Conservation (phyloP, 2,329 filamentous ascomycete species). For the Aspergillus spinulosporus region DNA sequence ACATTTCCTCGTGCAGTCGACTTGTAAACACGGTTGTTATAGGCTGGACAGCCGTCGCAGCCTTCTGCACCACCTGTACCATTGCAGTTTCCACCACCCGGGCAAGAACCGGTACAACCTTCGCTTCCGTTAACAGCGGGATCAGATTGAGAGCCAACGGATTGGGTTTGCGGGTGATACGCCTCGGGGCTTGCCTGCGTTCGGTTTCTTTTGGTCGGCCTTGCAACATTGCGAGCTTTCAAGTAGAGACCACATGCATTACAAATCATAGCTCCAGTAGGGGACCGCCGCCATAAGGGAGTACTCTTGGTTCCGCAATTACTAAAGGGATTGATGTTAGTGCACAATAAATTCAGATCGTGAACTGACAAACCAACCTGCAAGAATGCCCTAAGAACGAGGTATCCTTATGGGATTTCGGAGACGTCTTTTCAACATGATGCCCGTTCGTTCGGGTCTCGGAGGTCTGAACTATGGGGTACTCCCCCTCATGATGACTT, state of each 20-base stretch:
- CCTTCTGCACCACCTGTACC: conserved; percentile 93
- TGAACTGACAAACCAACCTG: conserved; percentile 33
- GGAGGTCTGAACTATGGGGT: conserved; percentile 20
- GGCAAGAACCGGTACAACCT: conserved; percentile 60
- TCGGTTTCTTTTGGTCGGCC: conserved; percentile 87
- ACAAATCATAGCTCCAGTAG: conserved; percentile 90
- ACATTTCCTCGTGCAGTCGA: conserved; percentile 56
- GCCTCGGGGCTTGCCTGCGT: conserved; percentile 44
- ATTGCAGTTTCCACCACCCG: conserved; percentile 91
- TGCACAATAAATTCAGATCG: not conserved
- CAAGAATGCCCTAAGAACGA: conserved; percentile 44
- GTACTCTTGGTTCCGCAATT: conserved; percentile 95
- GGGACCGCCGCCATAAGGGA: conserved; percentile 90
- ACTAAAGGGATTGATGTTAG: conserved; percentile 49
- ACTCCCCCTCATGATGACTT: conserved; percentile 18
- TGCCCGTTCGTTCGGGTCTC: conserved; percentile 19
- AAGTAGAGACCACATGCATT: conserved; percentile 95
- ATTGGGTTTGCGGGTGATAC: conserved; percentile 4
- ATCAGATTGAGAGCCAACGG: conserved; percentile 22
- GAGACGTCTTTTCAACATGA: conserved; percentile 34
- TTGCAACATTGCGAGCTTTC: conserved; percentile 87
- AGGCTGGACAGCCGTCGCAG: conserved; percentile 93
- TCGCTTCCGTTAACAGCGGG: conserved; percentile 33
- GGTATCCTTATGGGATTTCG: conserved; percentile 39
- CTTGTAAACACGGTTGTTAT: conserved; percentile 96